Base-by-base conservation (phyloP, 1,284 basidiomycete species). In the Apiotrichum domesticum region DNA sequence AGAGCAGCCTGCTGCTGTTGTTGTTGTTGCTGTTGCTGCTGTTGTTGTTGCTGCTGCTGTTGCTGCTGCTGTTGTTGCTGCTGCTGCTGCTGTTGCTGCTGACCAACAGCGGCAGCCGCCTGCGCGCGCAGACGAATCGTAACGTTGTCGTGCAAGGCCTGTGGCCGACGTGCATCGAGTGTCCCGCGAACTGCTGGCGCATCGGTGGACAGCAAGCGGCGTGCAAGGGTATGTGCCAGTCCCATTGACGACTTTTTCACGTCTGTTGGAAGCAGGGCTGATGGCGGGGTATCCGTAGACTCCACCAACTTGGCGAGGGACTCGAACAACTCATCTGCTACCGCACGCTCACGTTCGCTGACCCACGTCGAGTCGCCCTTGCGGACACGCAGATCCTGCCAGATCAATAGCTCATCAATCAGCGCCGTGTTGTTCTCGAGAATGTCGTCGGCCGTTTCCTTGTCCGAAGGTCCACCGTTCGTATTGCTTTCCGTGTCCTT, bases 91-190 rank as follows among this genome's bases (percentile, higher is more conserved):
- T n/a, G 33, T 34, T 35, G 46, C 46, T 39, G 53, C 54, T 51
- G 49, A 37, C 40, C 43, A n/a, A 58, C 55, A 9, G 57, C 52
- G 5, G 60, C 60, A 5, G 44, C 51, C 1, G 61, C 54, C 34
- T 58, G 58, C 1, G 58, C 49, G 9, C 56, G 51, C 2, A 63
- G 54, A 6, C 52, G 54, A 35, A 60, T 52, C 13, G 62, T 63
- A 33, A 54, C 55, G 41, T 60, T 60, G 46, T 75, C 73, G 55
- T 72, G 70, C 15, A 75, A 53, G 15, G 73, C 73, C 33, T 63
- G 63, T 4, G 68, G 65, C 3, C 73, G 68, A 6, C 68, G 63
- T 6, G 68, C 68, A 57, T 75, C 72, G 6, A 73, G 64, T 9
- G 66, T 73, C 9, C 73, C 73, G 3, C 73, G 67, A 11, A 73